Conservation (phyloP, 1,284 basidiomycete species). For the Butyriboletus appendiculatus region DNA sequence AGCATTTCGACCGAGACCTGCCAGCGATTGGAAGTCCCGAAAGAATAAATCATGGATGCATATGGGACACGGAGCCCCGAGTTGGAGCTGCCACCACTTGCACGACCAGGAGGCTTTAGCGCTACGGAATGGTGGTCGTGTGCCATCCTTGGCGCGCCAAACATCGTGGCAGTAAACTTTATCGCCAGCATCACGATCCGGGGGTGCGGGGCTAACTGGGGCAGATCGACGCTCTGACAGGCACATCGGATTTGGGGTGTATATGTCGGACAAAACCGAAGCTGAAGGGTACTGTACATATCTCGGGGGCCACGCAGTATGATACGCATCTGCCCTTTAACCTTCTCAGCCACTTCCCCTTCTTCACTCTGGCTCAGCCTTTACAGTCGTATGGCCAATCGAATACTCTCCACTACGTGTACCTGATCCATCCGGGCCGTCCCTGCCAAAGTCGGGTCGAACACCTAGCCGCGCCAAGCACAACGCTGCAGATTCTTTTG, state of each 20-base stretch:
- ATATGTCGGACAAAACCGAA: background rate
- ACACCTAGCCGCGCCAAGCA: conserved; percentile 34
- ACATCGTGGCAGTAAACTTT: background rate
- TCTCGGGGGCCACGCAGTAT: background rate
- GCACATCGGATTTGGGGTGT: background rate
- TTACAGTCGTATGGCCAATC: background rate
- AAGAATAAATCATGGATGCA: background rate
- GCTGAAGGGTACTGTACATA: background rate
- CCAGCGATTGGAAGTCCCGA: background rate
- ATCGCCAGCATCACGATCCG: background rate
- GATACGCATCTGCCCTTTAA: background rate
- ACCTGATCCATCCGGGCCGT: background rate
- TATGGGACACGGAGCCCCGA: background rate
- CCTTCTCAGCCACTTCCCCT: background rate
- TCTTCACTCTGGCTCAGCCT: conserved; percentile 16
- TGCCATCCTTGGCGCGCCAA: background rate
- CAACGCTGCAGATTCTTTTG: conserved; percentile 22
- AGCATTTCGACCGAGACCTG: background rate
- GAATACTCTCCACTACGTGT: background rate
- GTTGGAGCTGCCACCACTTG: background rate
- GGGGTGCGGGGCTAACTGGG: background rate
- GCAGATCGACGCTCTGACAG: background rate
- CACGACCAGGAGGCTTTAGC: too few relatives aligned
- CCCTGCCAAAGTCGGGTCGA: conserved; percentile 21
- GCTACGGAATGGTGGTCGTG: too few relatives aligned